These are phyloP conservation scores for Moniliophthora roreri DNA, from an alignment of 1,284 basidiomycete genomes.

Conservation along the genomic window DNA sequence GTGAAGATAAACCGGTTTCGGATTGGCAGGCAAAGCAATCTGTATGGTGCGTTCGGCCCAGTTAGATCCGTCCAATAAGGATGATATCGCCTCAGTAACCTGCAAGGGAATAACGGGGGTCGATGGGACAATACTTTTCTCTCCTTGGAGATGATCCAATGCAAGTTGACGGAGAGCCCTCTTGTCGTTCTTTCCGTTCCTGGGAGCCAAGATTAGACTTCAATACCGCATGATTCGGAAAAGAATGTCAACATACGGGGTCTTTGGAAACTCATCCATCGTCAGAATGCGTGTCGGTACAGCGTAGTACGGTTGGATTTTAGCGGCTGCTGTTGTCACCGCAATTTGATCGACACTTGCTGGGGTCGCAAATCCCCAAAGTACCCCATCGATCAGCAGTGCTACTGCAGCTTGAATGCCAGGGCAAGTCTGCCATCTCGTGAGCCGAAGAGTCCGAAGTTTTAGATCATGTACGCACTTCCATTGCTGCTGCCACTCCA, in stretches of 20 bases:
- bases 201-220: conserved; percentile 14
- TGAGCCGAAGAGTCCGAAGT: conserved; percentile 9
- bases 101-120: background rate
- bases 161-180: conserved; percentile 45
- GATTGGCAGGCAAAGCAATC: background rate
- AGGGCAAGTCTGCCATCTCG: conserved; percentile 34
- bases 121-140: background rate
- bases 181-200: conserved; percentile 56
- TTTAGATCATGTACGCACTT: conserved; percentile 33
- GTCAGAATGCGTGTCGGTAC: conserved; percentile 47
- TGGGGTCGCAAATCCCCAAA: conserved; percentile 58
- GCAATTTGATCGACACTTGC: conserved; percentile 34
- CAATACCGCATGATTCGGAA: conserved; percentile 3
- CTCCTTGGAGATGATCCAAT: conserved; percentile 24
- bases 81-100: background rate
- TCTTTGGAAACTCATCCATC: conserved; percentile 48
- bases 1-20: background rate
- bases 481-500: conserved; percentile 58
- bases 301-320: conserved; percentile 60
- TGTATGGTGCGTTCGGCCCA: background rate
- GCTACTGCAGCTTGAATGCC: conserved; percentile 49
- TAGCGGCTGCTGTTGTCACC: conserved; percentile 42
- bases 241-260: conserved; percentile 35
- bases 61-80: background rate
- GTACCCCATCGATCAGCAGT: conserved; percentile 47